Evolutionary conservation across 2,329 filamentous ascomycete genomes (phyloP).

Genomic region (Pochonia chlamydosporia): DNA sequence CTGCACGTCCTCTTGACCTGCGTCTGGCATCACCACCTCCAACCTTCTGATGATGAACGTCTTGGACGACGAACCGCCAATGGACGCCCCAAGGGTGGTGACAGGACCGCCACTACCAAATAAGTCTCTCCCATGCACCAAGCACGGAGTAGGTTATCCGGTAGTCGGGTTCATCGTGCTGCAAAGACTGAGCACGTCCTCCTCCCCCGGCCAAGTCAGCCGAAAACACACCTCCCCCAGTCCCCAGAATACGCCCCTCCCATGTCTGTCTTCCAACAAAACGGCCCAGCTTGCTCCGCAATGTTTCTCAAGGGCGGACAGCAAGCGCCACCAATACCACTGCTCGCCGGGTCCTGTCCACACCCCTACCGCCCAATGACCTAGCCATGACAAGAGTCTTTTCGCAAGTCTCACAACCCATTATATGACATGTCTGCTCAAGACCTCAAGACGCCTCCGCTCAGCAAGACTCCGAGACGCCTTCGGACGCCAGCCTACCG

Average conservation of each 20-base stretch:
- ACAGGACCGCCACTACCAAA: not conserved
- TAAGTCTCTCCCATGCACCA: too few species aligned
- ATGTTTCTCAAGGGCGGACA: conserved; percentile 7
- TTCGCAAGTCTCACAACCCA: conserved; percentile 20
- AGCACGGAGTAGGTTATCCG: not conserved
- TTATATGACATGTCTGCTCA: conserved; percentile 31
- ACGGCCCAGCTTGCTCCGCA: not conserved
- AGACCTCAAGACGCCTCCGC: conserved; percentile 12
- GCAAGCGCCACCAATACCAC: conserved; percentile 6
- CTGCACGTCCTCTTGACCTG: not conserved
- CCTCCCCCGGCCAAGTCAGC: not conserved
- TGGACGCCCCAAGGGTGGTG: not conserved
- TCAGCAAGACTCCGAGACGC: conserved; percentile 14
- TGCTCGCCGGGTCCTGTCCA: not conserved
- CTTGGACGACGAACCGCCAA: not conserved
- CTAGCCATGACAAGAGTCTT: conserved; percentile 17
- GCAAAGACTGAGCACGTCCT: not conserved
- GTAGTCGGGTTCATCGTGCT: not conserved
- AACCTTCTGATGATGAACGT: not conserved
- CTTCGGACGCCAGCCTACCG: conserved; percentile 18
- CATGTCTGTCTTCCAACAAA: not conserved
- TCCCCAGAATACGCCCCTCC: conserved; percentile 1
- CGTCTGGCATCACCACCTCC: not conserved
- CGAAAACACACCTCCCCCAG: not conserved
- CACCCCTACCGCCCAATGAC: not conserved